phyloP scores from a whole-genome alignment of 176 grass and related monocot species.

The Melocanna baccifera region DNA sequence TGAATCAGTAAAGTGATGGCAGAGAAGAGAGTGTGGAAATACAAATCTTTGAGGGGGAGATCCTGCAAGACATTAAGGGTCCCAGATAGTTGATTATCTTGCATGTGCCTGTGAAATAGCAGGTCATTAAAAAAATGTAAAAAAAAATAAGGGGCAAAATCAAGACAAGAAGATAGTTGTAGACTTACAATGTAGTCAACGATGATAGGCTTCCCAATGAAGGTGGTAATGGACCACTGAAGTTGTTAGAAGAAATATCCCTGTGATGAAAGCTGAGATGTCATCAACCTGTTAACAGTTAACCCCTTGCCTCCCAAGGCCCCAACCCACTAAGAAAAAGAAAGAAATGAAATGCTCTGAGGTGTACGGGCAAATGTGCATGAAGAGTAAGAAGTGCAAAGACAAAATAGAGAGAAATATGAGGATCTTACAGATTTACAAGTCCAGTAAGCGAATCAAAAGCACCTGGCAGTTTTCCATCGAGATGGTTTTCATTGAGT shows the following conservation, averaged over 20 bases:
- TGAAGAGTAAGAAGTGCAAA: neutral
- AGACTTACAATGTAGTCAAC: conserved; percentile 82
- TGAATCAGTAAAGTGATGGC: conserved; percentile 1
- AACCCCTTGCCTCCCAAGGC: neutral
- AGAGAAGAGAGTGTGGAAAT: conserved; percentile 38
- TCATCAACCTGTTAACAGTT: conserved; percentile 8
- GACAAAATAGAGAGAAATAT: neutral
- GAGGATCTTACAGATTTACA: conserved; percentile 76
- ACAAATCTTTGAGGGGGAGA: conserved; percentile 94
- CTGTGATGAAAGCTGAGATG: conserved; percentile 36
- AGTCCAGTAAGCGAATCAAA: conserved; percentile 69
- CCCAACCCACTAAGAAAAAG: neutral
- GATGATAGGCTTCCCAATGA: conserved; percentile 78
- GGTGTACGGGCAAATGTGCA: neutral
- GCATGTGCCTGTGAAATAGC: conserved; percentile 60
- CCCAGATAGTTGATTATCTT: conserved; percentile 75
- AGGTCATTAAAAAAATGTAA: conserved; percentile 17
- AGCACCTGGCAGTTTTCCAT: conserved; percentile 77
- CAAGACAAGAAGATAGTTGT: conserved; percentile 24
- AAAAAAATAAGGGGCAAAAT: neutral
- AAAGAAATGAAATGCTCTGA: neutral
- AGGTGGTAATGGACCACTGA: conserved; percentile 75
- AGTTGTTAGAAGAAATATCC: conserved; percentile 90
- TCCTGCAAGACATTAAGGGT: conserved; percentile 78
- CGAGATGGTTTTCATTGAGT: conserved; percentile 79